These are phyloP conservation scores for Nitzschia putrida DNA, from an alignment of 108 stramenopile species.

Conservation along the genomic window DNA sequence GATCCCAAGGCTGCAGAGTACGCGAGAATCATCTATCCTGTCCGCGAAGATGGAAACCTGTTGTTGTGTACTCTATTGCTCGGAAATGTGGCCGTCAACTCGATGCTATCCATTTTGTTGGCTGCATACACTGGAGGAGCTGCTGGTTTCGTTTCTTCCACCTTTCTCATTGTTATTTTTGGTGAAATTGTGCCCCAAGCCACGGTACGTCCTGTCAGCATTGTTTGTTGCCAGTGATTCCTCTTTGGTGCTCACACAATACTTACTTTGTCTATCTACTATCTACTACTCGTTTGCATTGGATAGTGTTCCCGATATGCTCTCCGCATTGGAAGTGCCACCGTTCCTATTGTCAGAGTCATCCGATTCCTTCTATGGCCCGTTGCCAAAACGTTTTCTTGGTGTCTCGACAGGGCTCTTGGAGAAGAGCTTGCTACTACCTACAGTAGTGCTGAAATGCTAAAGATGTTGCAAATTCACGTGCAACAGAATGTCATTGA, in stretches of 20 bases:
- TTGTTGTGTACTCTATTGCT: conserved; percentile 95
- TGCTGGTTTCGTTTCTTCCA: conserved; percentile 90
- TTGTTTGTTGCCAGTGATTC: too few species aligned
- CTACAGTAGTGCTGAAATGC: conserved; percentile 87
- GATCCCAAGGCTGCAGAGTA: conserved; percentile 53
- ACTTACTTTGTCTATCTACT: too few species aligned
- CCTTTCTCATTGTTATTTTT: conserved; percentile 89
- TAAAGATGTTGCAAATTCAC: conserved; percentile 90
- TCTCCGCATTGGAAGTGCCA: conserved; percentile 79
- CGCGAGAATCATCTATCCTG: conserved; percentile 82
- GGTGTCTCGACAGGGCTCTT: conserved; percentile 68
- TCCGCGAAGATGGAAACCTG: conserved; percentile 92
- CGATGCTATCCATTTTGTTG: conserved; percentile 91
- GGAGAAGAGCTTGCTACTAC: conserved; percentile 93
- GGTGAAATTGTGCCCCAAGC: conserved; percentile 99
- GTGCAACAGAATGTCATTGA: conserved; percentile 81
- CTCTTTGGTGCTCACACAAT: too few species aligned
- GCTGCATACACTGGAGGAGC: conserved; percentile 84
- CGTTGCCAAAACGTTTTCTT: conserved; percentile 78
- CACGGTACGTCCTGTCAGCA: conserved; percentile 24
- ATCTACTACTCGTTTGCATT: too few species aligned
- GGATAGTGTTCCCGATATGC: conserved; percentile 88
- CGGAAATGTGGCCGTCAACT: conserved; percentile 97
- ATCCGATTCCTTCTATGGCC: conserved; percentile 69
- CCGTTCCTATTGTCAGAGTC: conserved; percentile 86